A percentile compares a stretch with the other conserved stretches of the same genome.
phyloP scores from a whole-genome alignment of 2,329 filamentous ascomycete genomes.

The Xylaria sp. region DNA sequence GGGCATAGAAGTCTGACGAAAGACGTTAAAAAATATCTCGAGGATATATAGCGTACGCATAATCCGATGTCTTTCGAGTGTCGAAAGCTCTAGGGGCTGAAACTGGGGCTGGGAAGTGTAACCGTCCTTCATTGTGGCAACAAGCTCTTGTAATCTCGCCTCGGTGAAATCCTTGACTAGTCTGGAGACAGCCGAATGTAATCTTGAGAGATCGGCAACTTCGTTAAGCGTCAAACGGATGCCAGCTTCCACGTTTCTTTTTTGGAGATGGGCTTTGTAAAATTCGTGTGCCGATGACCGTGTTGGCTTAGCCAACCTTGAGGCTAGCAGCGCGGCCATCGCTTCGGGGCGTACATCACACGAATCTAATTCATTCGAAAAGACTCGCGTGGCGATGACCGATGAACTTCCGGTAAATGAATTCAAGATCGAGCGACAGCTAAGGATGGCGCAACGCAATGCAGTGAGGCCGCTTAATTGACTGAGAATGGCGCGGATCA shows the following conservation, averaged over 20 bases:
- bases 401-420: conserved; percentile 23
- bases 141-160: conserved; percentile 21
- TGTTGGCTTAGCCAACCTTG: conserved; percentile 24
- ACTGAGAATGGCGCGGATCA: conserved; percentile 29
- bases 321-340: conserved; percentile 28
- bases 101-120: conserved; percentile 24
- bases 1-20: conserved; percentile 2
- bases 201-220: conserved; percentile 18
- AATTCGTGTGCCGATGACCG: conserved; percentile 24
- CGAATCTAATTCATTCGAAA: conserved; percentile 32
- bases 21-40: conserved; percentile 1
- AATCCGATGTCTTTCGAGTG: conserved; percentile 23
- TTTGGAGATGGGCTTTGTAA: conserved; percentile 24
- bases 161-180: conserved; percentile 22
- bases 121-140: conserved; percentile 9
- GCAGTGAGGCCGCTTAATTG: conserved; percentile 23
- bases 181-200: conserved; percentile 21
- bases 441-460: conserved; percentile 31
- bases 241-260: conserved; percentile 19
- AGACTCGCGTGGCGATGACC: conserved; percentile 18
- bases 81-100: conserved; percentile 24
- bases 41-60: conserved; percentile 31
- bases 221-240: conserved; percentile 28
- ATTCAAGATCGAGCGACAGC: conserved; percentile 22
- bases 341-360: conserved; percentile 34